A percentile compares a stretch with the other conserved stretches of the same genome.
Conservation (phyloP, 768 basidiomycete genomes). For the Agaricus sinodeliciosus region DNA sequence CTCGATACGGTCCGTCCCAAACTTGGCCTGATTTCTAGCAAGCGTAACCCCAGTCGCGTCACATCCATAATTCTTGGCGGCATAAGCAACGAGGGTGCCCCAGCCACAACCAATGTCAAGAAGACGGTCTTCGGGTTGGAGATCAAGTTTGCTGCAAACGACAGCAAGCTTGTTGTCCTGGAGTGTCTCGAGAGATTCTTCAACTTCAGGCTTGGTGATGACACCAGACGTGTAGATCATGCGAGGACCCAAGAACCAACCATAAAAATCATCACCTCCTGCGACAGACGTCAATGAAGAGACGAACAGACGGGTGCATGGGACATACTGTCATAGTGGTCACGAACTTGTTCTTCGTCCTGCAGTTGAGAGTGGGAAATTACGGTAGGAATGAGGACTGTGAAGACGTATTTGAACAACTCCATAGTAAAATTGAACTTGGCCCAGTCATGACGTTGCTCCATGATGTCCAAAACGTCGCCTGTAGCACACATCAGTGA, state of each 20-base stretch:
- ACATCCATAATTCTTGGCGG: conserved; percentile 95
- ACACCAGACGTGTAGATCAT: conserved; percentile 99
- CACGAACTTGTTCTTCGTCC: conserved; percentile 93
- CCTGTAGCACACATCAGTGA: conserved; percentile 36
- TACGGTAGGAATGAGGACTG: conserved; percentile 86
- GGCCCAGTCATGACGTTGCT: conserved; percentile 94
- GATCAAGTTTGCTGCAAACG: conserved; percentile 90
- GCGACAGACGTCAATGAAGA: neutral
- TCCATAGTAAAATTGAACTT: conserved; percentile 86
- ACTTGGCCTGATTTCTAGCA: conserved; percentile 83
- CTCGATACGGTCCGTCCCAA: conserved; percentile 83
- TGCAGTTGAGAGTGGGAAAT: conserved; percentile 85
- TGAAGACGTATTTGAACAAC: conserved; percentile 92
- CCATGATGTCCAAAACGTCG: conserved; percentile 89
- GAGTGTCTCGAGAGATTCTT: conserved; percentile 86
- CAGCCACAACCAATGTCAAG: conserved; percentile 92
- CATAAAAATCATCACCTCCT: conserved; percentile 96
- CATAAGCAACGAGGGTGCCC: conserved; percentile 93
- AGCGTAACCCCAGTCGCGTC: conserved; percentile 96
- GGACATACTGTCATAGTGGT: conserved; percentile 83
- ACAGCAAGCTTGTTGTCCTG: conserved; percentile 98
- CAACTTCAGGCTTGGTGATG: conserved; percentile 56
- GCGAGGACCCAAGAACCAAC: conserved; percentile 91
- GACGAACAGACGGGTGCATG: conserved; percentile 1
- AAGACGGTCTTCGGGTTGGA: conserved; percentile 78